phyloP scores from a whole-genome alignment of 1,284 basidiomycete species.

The Moniliophthora roreri region DNA sequence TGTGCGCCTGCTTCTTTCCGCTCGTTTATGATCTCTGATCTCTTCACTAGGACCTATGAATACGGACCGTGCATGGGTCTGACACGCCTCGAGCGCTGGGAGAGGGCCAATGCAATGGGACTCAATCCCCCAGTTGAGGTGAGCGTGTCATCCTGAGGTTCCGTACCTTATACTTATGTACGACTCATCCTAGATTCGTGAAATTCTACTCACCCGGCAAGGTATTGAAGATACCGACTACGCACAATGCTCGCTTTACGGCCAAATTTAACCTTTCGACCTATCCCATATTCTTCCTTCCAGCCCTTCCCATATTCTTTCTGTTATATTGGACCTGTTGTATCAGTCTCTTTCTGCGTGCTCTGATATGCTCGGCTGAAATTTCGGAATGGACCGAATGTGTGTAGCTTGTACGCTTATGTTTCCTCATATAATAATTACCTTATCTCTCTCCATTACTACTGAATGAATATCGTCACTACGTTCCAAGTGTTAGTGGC shows the following conservation, averaged over 20 bases:
- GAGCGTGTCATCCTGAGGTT: constrained; percentile 19
- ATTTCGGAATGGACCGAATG: too few species aligned
- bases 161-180: not conserved
- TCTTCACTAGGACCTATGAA: constrained; percentile 59
- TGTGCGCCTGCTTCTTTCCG: constrained; percentile 4
- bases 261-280: constrained; percentile 1
- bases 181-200: constrained; percentile 7
- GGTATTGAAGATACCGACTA: constrained; percentile 9
- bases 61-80: constrained; percentile 89
- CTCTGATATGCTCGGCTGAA: too few species aligned
- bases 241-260: constrained; percentile 8
- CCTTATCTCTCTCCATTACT: too few species aligned
- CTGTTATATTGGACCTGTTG: not conserved
- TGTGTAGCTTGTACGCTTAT: too few species aligned
- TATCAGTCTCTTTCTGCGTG: too few species aligned
- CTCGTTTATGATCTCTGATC: not conserved
- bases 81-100: constrained; percentile 84
- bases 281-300: not conserved
- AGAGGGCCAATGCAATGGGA: constrained; percentile 80
- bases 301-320: not conserved
- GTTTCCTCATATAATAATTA: too few species aligned
- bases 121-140: constrained; percentile 85
- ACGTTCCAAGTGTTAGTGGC: too few species aligned
- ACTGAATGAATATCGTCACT: too few species aligned
- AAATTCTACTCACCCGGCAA: constrained; percentile 14